A percentile compares a stretch with the other conserved stretches of the same genome.
Conservation (phyloP, 805 yeast species). For the Clavispora phyllophila region DNA sequence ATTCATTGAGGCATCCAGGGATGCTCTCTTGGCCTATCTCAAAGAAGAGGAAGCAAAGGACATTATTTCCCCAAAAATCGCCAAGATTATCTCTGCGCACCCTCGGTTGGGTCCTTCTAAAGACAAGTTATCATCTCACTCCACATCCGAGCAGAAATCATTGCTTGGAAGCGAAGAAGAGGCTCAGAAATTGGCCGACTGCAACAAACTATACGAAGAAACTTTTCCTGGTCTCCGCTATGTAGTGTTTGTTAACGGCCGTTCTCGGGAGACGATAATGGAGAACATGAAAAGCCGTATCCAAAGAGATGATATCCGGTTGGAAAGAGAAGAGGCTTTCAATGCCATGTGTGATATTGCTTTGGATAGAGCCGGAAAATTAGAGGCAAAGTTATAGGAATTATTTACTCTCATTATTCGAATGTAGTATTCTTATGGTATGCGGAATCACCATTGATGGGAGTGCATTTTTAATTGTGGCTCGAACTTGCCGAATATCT, state of each 20-base stretch:
- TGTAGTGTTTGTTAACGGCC: slow-evolving; percentile 86
- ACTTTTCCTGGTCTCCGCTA: slow-evolving; percentile 66
- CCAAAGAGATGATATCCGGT: slow-evolving; percentile 42
- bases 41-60: slow-evolving; percentile 20
- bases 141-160: slow-evolving; percentile 66
- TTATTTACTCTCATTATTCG: neutral
- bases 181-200: slow-evolving; percentile 41
- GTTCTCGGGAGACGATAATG: slow-evolving; percentile 64
- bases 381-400: slow-evolving; percentile 31
- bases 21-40: slow-evolving; percentile 29
- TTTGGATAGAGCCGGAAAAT: slow-evolving; percentile 61
- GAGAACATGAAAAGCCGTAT: slow-evolving; percentile 40
- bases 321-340: slow-evolving; percentile 64
- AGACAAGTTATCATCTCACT: slow-evolving; percentile 53
- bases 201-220: slow-evolving; percentile 61
- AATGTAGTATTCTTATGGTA: no score
- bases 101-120: slow-evolving; percentile 76
- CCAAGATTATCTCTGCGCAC: slow-evolving; percentile 78
- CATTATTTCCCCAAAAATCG: slow-evolving; percentile 18
- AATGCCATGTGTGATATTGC: slow-evolving; percentile 94
- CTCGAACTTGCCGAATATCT: no score
- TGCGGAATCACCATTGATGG: no score
- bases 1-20: slow-evolving; percentile 45
- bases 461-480: no score
- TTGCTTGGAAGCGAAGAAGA: slow-evolving; percentile 48